Evolutionary conservation across 2,329 filamentous ascomycete species (phyloP).

Genomic region (Coniella vitis): DNA sequence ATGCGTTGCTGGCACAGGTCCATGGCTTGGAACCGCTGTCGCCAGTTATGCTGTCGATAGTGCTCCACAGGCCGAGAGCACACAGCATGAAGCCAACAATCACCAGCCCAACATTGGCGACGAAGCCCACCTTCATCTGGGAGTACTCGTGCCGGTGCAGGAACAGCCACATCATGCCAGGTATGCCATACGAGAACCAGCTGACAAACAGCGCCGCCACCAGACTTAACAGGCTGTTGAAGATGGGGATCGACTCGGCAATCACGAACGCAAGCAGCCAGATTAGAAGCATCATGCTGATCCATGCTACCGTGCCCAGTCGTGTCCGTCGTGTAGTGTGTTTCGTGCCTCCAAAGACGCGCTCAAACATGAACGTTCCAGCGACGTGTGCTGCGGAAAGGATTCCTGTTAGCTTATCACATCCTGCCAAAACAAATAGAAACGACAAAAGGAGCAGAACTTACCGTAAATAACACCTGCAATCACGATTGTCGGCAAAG

Average conservation of each 20-base stretch:
- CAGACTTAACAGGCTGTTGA: constrained; percentile 57
- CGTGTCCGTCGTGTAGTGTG: constrained; percentile 44
- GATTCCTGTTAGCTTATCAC: no score
- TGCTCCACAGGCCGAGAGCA: constrained; percentile 33
- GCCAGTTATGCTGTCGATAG: constrained; percentile 28
- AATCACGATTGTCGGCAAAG: constrained; percentile 63
- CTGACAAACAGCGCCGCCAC: constrained; percentile 57
- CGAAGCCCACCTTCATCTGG: constrained; percentile 27
- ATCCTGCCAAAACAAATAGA: not conserved
- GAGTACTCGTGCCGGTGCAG: constrained; percentile 37
- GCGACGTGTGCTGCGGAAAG: constrained; percentile 47
- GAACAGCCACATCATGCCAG: constrained; percentile 41
- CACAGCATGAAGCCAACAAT: constrained; percentile 30
- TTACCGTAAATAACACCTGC: constrained; percentile 58
- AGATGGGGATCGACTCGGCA: constrained; percentile 62
- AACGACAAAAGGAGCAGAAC: not conserved
- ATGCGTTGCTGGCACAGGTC: constrained; percentile 28
- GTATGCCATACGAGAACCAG: constrained; percentile 56
- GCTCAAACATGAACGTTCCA: constrained; percentile 58
- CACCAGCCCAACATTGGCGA: constrained; percentile 26
- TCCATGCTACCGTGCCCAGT: constrained; percentile 50
- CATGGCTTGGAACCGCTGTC: constrained; percentile 28
- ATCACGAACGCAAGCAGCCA: constrained; percentile 62
- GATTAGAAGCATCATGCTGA: constrained; percentile 44
- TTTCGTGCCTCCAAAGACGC: constrained; percentile 54